phyloP scores from a whole-genome alignment of 2,329 filamentous ascomycete genomes.

The Talaromyces marneffei region DNA sequence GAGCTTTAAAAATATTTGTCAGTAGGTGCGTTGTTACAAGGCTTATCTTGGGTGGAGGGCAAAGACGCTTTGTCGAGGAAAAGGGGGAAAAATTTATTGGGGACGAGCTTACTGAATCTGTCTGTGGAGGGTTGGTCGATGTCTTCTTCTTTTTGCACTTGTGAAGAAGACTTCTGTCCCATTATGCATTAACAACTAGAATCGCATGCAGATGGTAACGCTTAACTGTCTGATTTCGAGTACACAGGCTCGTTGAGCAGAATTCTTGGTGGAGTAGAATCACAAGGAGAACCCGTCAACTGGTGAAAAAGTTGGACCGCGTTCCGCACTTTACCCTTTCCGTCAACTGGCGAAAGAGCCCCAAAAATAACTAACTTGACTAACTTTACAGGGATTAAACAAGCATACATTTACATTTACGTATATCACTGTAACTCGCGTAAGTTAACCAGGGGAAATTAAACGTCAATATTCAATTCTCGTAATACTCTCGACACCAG shows the following conservation, averaged over 20 bases:
- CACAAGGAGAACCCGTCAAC: not conserved
- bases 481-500: slow-evolving; percentile 39
- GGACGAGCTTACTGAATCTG: not conserved
- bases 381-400: too few species aligned
- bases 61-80: not conserved
- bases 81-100: not conserved
- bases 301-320: not conserved
- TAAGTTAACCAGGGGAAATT: too few species aligned
- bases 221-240: not conserved
- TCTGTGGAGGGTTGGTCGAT: not conserved
- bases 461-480: slow-evolving; percentile 35
- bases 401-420: too few species aligned
- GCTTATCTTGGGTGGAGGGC: not conserved
- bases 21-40: not conserved
- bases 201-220: not conserved
- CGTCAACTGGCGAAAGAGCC: not conserved
- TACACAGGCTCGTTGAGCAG: not conserved
- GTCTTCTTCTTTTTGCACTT: slow-evolving; percentile 12
- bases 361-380: too few species aligned
- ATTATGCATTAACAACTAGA: slow-evolving; percentile 9
- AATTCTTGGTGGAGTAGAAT: not conserved
- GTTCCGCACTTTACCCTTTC: slow-evolving; percentile 3
- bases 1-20: not conserved
- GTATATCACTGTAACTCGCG: too few species aligned
- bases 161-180: slow-evolving; percentile 21